These are phyloP conservation scores for Babesia bigemina DNA, from an alignment of 169 alveolate genomes.

Conservation along the genomic window DNA sequence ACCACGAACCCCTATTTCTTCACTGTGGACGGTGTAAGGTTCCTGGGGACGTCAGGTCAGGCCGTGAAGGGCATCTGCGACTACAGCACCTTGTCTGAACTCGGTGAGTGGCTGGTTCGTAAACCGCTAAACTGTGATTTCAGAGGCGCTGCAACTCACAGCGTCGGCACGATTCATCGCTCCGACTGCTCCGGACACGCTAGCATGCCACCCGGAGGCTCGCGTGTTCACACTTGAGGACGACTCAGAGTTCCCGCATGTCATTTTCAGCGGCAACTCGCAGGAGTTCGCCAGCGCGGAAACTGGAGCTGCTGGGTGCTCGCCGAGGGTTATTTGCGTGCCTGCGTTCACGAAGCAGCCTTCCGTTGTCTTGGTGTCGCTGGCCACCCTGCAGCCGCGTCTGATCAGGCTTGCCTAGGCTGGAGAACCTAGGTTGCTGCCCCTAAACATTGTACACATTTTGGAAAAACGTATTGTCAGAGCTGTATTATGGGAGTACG, in stretches of 20 bases:
- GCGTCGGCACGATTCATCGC: slow-evolving; percentile 61
- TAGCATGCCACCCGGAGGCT: slow-evolving; percentile 65
- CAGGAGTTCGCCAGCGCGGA: slow-evolving; percentile 36
- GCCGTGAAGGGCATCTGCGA: slow-evolving; percentile 59
- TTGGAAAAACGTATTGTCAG: background rate
- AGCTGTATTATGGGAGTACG: background rate
- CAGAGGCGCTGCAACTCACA: slow-evolving; percentile 59
- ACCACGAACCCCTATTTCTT: slow-evolving; percentile 70
- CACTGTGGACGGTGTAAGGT: slow-evolving; percentile 62
- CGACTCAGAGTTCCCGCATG: slow-evolving; percentile 66
- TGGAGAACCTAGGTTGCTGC: background rate
- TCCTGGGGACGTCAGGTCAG: slow-evolving; percentile 68
- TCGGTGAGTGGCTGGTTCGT: slow-evolving; percentile 26
- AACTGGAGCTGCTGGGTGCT: slow-evolving; percentile 2
- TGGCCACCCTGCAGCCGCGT: slow-evolving; percentile 41
- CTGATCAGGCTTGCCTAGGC: slow-evolving; percentile 33
- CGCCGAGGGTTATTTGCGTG: slow-evolving; percentile 52
- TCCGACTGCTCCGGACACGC: slow-evolving; percentile 69
- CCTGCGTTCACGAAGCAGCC: slow-evolving; percentile 58
- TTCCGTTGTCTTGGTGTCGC: slow-evolving; percentile 61
- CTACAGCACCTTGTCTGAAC: slow-evolving; percentile 53
- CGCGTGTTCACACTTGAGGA: slow-evolving; percentile 44
- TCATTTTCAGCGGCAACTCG: slow-evolving; percentile 61
- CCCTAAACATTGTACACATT: slow-evolving; percentile 5
- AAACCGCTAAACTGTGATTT: no score